A percentile compares a stretch with the other conserved stretches of the same genome.
Evolutionary conservation across 2,329 filamentous ascomycete genomes (phyloP).

Genomic region (Dothidotthia symphoricarpi): DNA sequence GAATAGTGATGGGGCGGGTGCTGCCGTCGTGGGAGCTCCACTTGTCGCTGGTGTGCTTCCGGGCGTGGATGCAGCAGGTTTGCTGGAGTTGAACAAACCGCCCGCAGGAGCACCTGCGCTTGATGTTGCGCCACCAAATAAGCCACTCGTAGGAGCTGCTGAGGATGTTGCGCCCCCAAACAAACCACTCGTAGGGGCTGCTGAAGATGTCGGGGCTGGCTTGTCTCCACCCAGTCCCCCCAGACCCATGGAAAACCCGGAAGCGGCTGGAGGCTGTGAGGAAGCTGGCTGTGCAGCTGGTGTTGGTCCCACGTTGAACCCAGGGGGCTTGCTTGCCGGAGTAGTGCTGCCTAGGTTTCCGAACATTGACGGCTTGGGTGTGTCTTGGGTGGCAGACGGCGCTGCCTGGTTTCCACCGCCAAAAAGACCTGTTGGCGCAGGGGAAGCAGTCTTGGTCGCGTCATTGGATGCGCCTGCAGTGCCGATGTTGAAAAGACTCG

Average conservation of each 20-base stretch:
- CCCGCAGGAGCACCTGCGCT: constrained; percentile 13
- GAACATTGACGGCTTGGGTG: constrained; percentile 34
- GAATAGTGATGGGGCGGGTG: constrained; percentile 21
- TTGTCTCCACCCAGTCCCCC: constrained; percentile 8
- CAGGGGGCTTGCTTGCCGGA: constrained; percentile 29
- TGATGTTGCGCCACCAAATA: constrained; percentile 21
- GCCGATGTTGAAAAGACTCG: constrained; percentile 21
- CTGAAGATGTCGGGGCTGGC: constrained; percentile 24
- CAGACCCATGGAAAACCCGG: constrained; percentile 19
- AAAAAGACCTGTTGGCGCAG: constrained; percentile 22
- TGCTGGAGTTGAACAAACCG: constrained; percentile 16
- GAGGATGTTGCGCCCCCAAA: constrained; percentile 19
- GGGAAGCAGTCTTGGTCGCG: constrained; percentile 32
- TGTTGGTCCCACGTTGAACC: constrained; percentile 30
- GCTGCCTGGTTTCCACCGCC: constrained; percentile 22
- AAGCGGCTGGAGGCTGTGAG: constrained; percentile 22
- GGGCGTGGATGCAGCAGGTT: constrained; percentile 14
- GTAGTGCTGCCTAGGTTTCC: constrained; percentile 27
- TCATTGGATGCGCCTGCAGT: constrained; percentile 30
- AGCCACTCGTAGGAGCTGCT: constrained; percentile 16
- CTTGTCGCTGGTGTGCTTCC: constrained; percentile 18
- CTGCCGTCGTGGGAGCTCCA: constrained; percentile 19
- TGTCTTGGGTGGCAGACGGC: constrained; percentile 35
- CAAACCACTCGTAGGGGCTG: constrained; percentile 18
- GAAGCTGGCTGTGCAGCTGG: constrained; percentile 24